Base-by-base conservation (phyloP, 495 filamentous ascomycete species). In the Chaetomidium leptoderma region DNA sequence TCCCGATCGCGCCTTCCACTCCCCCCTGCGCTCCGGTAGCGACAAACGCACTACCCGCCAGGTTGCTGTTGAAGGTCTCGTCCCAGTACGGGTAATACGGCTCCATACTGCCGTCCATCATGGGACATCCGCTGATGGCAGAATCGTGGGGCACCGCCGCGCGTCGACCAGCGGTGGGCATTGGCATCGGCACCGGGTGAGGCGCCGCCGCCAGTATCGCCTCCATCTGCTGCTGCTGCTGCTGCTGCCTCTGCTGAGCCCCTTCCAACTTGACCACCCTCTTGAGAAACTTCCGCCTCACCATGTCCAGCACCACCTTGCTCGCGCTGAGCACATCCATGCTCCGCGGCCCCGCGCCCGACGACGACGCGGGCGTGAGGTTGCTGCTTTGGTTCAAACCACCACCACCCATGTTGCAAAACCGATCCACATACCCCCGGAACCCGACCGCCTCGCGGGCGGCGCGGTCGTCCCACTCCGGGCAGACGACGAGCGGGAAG, bases 91-190 rank as follows among this genome's bases (percentile, higher is more conserved):
- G 69, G 37, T 72, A 65, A 27, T 74, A 74, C 26, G 63, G 36
- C 29, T 78, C 70, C 48, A 78, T 42, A 45, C 72, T 76, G 27
- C 75, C 73, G 51, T 78, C 74, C 54, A 76, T 64, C 73, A 78
- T 77, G 6, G 75, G 76, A 42, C 76, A 78, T 11, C 64, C 69
- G 16, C 30, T 23, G 24, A 59, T 24, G 35, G 45, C 30, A 6
- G 57, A 26, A 47, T 63, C 62, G 32, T 42, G 29, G 9, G 10
- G n/a, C 17, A 1, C 37, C 35, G 8, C 23, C 10, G 27, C 8
- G 3, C 19, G 19, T n/a, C 9, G 32, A 35, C 40, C 27, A 30
- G 21, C 3, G 0, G 42, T 2, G 1, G 21, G 42, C 8, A 24
- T 19, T 9, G 26, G 57, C 23, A 55, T 35, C 3, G 26, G 57